Evolutionary conservation across 169 alveolate species (phyloP).

Genomic region (Miamiensis avidus): DNA sequence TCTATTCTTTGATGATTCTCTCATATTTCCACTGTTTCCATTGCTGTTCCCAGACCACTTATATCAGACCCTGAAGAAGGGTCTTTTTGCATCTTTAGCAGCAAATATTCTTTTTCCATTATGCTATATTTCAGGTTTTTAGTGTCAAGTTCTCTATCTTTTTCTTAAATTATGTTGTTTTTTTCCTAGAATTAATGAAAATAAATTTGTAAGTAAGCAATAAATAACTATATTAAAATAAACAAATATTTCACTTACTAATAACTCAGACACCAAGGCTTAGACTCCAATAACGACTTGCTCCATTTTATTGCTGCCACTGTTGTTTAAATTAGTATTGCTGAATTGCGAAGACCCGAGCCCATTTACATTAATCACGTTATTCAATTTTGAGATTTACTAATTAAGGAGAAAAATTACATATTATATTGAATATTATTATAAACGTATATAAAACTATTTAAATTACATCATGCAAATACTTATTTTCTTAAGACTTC

Average conservation of each 20-base stretch:
- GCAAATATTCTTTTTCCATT: neutral
- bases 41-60: neutral
- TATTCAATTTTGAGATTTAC: neutral
- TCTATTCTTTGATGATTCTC: no score
- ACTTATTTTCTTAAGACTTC: no score
- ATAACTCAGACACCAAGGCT: neutral
- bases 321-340: neutral
- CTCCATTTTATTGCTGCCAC: neutral
- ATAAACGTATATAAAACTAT: no score
- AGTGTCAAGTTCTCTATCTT: neutral
- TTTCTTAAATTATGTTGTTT: neutral
- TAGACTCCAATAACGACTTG: neutral
- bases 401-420: neutral
- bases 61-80: neutral
- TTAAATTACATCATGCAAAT: neutral
- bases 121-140: neutral
- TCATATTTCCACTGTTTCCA: neutral
- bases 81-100: neutral
- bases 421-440: neutral
- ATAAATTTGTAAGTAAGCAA: no score
- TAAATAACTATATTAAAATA: neutral
- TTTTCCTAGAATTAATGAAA: neutral
- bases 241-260: neutral
- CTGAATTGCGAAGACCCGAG: neutral
- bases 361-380: neutral